Conservation (phyloP, 495 filamentous ascomycete genomes). For the Hypomontagnella monticulosa region DNA sequence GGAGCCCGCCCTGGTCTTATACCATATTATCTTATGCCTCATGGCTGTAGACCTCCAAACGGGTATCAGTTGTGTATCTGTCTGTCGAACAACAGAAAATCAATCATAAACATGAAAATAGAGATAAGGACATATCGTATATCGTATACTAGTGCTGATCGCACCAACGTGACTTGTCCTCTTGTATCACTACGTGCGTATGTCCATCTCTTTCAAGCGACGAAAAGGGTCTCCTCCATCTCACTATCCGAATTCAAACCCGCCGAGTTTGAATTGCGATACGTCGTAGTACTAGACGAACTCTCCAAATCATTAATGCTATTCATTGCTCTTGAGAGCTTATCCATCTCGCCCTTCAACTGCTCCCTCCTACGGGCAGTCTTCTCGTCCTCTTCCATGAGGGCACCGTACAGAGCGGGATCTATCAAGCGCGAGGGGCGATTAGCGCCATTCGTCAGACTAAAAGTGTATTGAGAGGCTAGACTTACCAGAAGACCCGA, state of each 20-base stretch:
- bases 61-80: too few species aligned
- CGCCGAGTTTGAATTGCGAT: background rate
- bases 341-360: slow-evolving; percentile 51
- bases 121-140: too few species aligned
- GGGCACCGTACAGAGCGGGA: slow-evolving; percentile 43
- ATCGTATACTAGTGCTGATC: background rate
- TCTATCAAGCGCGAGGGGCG: slow-evolving; percentile 26
- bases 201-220: background rate
- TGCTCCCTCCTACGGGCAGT: slow-evolving; percentile 47
- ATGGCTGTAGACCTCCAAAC: too few species aligned
- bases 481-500: slow-evolving; percentile 28
- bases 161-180: too few species aligned
- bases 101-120: background rate
- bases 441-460: background rate
- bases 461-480: background rate
- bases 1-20: background rate
- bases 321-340: slow-evolving; percentile 52
- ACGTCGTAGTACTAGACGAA: slow-evolving; percentile 9
- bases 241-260: slow-evolving; percentile 27
- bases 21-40: too few species aligned
- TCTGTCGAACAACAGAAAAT: too few species aligned
- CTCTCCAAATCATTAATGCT: slow-evolving; percentile 49
- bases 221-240: slow-evolving; percentile 29
- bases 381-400: slow-evolving; percentile 58
- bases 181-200: background rate